Conservation (phyloP, 1,284 basidiomycete species). For the Laetiporus sulphureus region DNA sequence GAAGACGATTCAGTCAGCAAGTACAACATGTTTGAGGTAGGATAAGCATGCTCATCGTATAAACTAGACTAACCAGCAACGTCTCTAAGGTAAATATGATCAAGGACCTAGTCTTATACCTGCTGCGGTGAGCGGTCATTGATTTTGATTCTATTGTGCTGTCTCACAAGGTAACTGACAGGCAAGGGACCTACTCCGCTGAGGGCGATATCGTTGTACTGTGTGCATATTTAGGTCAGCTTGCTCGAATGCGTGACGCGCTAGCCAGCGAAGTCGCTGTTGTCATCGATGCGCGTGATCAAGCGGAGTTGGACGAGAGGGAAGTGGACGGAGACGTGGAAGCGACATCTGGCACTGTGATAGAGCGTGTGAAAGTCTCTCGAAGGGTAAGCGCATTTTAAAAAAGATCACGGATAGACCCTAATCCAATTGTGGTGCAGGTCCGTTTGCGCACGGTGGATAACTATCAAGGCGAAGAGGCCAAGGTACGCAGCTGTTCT, state of each 20-base stretch:
- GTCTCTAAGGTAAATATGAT: slow-evolving; percentile 55
- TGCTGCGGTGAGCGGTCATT: slow-evolving; percentile 33
- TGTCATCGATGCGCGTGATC: slow-evolving; percentile 64
- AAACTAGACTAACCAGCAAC: neutral
- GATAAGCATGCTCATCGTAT: slow-evolving; percentile 6
- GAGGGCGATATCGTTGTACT: slow-evolving; percentile 67
- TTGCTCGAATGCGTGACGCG: slow-evolving; percentile 36
- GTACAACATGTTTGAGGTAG: slow-evolving; percentile 61
- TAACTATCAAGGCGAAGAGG: slow-evolving; percentile 72
- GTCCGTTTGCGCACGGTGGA: slow-evolving; percentile 68
- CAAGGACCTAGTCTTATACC: slow-evolving; percentile 60
- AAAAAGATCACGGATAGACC: neutral
- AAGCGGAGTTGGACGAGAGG: slow-evolving; percentile 44
- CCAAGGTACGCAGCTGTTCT: slow-evolving; percentile 23
- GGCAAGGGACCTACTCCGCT: slow-evolving; percentile 27
- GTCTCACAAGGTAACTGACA: neutral
- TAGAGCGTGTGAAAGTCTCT: slow-evolving; percentile 27
- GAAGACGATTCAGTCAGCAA: slow-evolving; percentile 57
- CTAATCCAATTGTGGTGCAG: slow-evolving; percentile 32
- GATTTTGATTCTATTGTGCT: neutral
- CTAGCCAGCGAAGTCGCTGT: slow-evolving; percentile 52
- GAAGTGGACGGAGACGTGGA: slow-evolving; percentile 26
- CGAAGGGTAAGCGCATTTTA: slow-evolving; percentile 35
- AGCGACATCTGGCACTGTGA: slow-evolving; percentile 6
- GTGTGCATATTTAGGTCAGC: slow-evolving; percentile 71